Percentiles rank a stretch among this genome's conserved stretches.
phyloP scores from a whole-genome alignment of 1,284 basidiomycete genomes.

The Testicularia cyperi region DNA sequence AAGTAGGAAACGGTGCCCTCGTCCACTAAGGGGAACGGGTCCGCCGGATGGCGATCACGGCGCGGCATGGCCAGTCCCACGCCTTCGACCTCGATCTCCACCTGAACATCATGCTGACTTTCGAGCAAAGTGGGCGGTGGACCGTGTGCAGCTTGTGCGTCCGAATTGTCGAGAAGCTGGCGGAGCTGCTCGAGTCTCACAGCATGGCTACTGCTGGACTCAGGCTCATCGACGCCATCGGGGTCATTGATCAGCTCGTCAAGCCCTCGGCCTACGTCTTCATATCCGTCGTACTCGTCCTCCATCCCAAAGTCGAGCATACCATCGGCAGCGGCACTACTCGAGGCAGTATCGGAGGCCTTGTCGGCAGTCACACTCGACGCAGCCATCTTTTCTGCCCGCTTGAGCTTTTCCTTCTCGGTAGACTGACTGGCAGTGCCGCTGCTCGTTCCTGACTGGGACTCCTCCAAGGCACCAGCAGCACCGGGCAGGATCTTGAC shows the following conservation, averaged over 20 bases:
- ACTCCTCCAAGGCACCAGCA: conserved; percentile 28
- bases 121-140: conserved; percentile 47
- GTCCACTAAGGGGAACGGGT: conserved; percentile 7
- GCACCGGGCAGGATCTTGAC: conserved; percentile 52
- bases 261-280: conserved; percentile 38
- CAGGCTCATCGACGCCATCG: conserved; percentile 1
- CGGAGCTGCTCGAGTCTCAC: conserved; percentile 34
- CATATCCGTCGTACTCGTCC: conserved; percentile 52
- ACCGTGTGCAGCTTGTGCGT: conserved; percentile 11
- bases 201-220: conserved; percentile 7
- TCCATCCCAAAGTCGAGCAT: conserved; percentile 38
- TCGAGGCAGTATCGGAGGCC: conserved; percentile 7
- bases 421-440: background rate
- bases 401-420: conserved; percentile 27
- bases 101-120: conserved; percentile 44
- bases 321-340: background rate
- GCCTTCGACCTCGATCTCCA: conserved; percentile 53
- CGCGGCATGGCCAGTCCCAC: conserved; percentile 47
- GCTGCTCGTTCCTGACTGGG: background rate
- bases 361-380: conserved; percentile 8
- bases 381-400: conserved; percentile 34
- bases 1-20: conserved; percentile 3
- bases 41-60: conserved; percentile 19
- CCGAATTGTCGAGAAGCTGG: conserved; percentile 21
- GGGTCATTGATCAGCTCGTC: conserved; percentile 24